These are phyloP conservation scores for Staphylotrichum longicolle DNA, from an alignment of 495 filamentous ascomycete species.

Conservation along the genomic window DNA sequence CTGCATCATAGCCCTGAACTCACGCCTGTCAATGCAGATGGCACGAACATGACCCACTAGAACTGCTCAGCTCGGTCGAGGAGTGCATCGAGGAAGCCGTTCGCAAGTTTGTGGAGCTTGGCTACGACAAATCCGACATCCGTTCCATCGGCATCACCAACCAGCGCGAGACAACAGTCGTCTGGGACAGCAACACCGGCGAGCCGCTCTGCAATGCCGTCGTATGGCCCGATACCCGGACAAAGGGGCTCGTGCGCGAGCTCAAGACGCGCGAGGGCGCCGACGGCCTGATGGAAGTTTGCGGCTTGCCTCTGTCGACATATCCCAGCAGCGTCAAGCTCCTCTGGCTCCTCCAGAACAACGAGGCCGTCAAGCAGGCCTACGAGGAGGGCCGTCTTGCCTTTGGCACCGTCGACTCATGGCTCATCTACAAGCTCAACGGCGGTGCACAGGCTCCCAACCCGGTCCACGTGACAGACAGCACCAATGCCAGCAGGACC, in stretches of 20 bases:
- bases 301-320: constrained; percentile 86
- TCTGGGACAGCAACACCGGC: constrained; percentile 87
- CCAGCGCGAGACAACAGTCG: constrained; percentile 89
- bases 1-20: constrained; percentile 4
- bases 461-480: constrained; percentile 78
- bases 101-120: constrained; percentile 66
- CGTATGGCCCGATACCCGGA: constrained; percentile 92
- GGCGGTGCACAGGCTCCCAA: constrained; percentile 60
- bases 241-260: constrained; percentile 74
- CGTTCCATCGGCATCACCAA: constrained; percentile 90
- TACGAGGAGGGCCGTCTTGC: constrained; percentile 78
- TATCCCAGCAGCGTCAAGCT: constrained; percentile 92
- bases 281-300: constrained; percentile 68
- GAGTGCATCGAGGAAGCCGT: constrained; percentile 82
- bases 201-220: constrained; percentile 86
- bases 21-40: constrained; percentile 56
- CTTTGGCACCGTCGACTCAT: constrained; percentile 92
- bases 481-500: constrained; percentile 88
- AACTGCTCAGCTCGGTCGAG: constrained; percentile 75
- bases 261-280: constrained; percentile 65
- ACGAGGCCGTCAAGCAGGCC: constrained; percentile 67
- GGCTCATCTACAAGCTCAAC: constrained; percentile 88
- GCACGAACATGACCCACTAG: constrained; percentile 89
- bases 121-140: constrained; percentile 69
- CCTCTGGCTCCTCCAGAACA: constrained; percentile 77